Evolutionary conservation across 1,284 basidiomycete species (phyloP).

Genomic region (Rhodotorula sp.): DNA sequence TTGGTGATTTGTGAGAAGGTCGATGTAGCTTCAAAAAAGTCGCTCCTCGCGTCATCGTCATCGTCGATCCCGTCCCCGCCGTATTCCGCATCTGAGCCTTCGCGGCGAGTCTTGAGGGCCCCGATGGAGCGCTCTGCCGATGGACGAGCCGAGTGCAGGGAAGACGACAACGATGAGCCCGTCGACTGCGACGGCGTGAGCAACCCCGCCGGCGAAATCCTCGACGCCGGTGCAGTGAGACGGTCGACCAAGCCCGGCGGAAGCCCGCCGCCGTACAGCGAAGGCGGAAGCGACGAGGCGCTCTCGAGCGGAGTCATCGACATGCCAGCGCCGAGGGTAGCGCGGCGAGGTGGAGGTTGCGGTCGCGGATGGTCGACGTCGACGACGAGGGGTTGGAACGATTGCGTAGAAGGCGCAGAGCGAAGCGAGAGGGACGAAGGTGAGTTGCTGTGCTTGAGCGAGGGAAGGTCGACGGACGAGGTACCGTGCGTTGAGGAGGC

Average conservation of each 20-base stretch:
- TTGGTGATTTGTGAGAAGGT: constrained; percentile 22
- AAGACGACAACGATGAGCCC: background rate
- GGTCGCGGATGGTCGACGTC: background rate
- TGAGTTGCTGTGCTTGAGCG: background rate
- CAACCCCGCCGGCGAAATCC: background rate
- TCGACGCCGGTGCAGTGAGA: background rate
- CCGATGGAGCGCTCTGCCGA: background rate
- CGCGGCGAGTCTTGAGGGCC: no score
- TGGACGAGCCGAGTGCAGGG: background rate
- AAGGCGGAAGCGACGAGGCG: background rate
- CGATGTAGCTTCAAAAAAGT: constrained; percentile 16
- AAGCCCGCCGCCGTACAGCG: constrained; percentile 2
- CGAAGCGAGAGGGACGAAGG: constrained; percentile 1
- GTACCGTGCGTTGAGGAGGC: no score
- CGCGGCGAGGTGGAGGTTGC: background rate
- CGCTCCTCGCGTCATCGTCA: constrained; percentile 9
- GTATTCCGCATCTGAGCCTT: background rate
- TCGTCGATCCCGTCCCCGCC: background rate
- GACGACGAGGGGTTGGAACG: no score
- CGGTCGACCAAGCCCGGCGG: background rate
- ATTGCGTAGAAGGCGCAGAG: background rate
- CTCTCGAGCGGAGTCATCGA: background rate
- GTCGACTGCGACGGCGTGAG: background rate
- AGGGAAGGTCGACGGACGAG: background rate
- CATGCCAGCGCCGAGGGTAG: background rate